Conservation (phyloP, 2,329 filamentous ascomycete genomes). For the Nemania sp. region DNA sequence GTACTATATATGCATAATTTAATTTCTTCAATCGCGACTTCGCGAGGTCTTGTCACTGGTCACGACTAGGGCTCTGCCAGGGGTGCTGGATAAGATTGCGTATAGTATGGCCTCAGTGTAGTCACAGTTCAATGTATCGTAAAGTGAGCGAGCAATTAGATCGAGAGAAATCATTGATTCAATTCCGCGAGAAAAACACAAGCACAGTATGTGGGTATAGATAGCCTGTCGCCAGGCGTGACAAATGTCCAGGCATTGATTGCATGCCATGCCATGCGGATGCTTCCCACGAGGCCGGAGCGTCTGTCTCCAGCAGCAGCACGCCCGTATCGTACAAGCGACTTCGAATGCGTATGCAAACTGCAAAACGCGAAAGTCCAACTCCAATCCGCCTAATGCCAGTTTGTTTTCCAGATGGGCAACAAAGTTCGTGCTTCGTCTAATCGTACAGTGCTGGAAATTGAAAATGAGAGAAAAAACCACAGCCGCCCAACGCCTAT, state of each 20-base stretch:
- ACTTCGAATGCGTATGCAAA: constrained; percentile 1
- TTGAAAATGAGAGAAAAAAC: no score
- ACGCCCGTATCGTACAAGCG: constrained; percentile 15
- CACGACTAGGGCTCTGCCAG: background rate
- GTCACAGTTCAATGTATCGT: background rate
- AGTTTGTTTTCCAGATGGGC: constrained; percentile 13
- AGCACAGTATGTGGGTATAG: constrained; percentile 16
- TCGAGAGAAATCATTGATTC: constrained; percentile 4
- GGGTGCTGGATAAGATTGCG: no score
- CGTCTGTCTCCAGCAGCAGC: background rate
- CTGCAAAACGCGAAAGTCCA: background rate
- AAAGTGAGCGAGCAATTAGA: background rate
- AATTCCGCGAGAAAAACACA: constrained; percentile 6
- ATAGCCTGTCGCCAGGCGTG: constrained; percentile 6
- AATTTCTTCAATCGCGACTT: no score
- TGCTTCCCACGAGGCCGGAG: background rate
- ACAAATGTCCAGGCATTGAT: background rate
- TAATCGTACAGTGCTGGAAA: constrained; percentile 11
- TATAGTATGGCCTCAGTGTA: background rate
- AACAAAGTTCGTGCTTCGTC: background rate
- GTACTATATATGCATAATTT: background rate
- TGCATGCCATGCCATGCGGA: constrained; percentile 4
- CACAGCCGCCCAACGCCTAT: constrained; percentile 23
- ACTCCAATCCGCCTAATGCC: background rate
- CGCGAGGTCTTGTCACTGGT: background rate